These are phyloP conservation scores for Globisporangium carolinianum DNA, from an alignment of 352 stramenopile genomes.

Conservation along the genomic window DNA sequence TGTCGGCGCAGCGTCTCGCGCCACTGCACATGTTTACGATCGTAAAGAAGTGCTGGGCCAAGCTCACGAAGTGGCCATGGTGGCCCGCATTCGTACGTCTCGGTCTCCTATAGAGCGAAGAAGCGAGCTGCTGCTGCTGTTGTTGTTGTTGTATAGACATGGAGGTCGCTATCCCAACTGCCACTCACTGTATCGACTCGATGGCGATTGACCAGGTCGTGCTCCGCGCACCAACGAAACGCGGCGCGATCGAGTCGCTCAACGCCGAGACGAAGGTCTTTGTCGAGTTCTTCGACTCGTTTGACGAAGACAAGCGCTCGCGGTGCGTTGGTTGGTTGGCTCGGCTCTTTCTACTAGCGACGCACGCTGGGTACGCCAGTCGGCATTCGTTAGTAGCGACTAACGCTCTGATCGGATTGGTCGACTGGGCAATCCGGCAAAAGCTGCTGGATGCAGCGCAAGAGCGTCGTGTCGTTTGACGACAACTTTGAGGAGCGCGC, in stretches of 20 bases:
- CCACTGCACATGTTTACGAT: constrained; percentile 78
- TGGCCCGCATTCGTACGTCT: constrained; percentile 67
- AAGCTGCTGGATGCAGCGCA: constrained; percentile 78
- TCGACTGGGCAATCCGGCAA: too few species aligned
- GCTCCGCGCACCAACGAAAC: constrained; percentile 55
- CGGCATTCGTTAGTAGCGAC: too few species aligned
- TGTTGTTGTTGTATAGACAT: too few species aligned
- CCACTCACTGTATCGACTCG: too few species aligned
- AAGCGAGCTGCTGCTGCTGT: too few species aligned
- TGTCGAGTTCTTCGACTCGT: constrained; percentile 81
- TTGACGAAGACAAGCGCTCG: constrained; percentile 62
- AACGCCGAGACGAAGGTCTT: constrained; percentile 73
- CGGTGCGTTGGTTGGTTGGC: constrained; percentile 12
- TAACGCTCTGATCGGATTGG: too few species aligned
- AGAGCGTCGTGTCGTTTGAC: constrained; percentile 63
- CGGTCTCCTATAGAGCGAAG: too few species aligned
- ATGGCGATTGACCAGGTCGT: constrained; percentile 29
- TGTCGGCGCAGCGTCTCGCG: constrained; percentile 50
- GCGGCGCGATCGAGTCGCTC: constrained; percentile 39
- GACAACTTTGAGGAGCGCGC: constrained; percentile 72
- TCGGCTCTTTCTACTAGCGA: background rate
- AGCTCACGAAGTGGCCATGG: constrained; percentile 79
- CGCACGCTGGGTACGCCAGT: too few species aligned
- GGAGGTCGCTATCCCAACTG: too few species aligned
- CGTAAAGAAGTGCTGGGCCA: constrained; percentile 83